These are phyloP conservation scores for Tarenaya hassleriana DNA, from an alignment of 345 rosid species.

Conservation along the genomic window DNA sequence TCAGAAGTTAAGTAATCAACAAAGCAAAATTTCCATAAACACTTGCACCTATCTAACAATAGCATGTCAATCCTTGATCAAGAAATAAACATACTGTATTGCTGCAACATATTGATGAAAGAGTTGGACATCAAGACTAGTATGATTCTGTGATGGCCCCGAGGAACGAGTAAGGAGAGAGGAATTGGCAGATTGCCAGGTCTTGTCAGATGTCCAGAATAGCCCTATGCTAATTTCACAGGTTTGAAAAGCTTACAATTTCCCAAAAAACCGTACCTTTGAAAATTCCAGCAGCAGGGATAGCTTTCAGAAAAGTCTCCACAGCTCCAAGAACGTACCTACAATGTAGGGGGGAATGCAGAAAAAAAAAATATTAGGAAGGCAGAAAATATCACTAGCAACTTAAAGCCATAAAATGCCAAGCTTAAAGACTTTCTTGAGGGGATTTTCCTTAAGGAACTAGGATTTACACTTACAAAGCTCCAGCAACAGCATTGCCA, in stretches of 20 bases:
- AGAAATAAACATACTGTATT: background rate
- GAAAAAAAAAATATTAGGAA: constrained; percentile 12
- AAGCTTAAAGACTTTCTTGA: constrained; percentile 10
- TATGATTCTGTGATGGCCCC: background rate
- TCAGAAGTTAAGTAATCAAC: constrained; percentile 7
- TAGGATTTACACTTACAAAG: constrained; percentile 71
- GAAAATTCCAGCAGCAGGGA: constrained; percentile 97
- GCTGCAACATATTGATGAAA: constrained; percentile 22
- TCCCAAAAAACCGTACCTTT: constrained; percentile 45
- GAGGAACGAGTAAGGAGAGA: background rate
- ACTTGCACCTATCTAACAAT: background rate
- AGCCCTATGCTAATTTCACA: constrained; percentile 16
- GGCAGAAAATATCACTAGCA: constrained; percentile 23
- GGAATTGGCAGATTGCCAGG: constrained; percentile 8
- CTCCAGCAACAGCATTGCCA: constrained; percentile 99
- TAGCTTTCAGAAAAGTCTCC: constrained; percentile 92
- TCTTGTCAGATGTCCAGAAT: constrained; percentile 5
- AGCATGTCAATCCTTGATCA: background rate
- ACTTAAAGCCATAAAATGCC: constrained; percentile 12
- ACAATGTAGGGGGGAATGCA: constrained; percentile 18
- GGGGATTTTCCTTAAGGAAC: constrained; percentile 19
- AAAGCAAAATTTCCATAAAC: too few relatives aligned
- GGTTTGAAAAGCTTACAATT: constrained; percentile 15
- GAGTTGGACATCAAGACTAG: constrained; percentile 13
- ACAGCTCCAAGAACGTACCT: constrained; percentile 99